Evolutionary conservation across 306 rosid species (phyloP), one percentile per base, ranked within the genome.

Genomic region (Coriaria nepalensis): DNA sequence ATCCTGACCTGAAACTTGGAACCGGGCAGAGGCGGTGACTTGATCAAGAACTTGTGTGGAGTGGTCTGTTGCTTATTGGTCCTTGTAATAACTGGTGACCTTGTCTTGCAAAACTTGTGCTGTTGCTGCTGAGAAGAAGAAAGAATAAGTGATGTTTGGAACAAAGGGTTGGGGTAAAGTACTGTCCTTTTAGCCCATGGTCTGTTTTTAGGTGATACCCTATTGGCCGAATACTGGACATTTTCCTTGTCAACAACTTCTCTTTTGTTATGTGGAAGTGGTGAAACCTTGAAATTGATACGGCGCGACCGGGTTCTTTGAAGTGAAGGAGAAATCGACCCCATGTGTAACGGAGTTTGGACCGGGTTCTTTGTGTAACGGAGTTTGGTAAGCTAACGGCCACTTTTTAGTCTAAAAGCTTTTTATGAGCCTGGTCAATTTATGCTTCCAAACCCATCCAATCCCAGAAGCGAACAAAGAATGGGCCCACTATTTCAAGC

Each of bases 131-230:
- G 29, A 20, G 29, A 20, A 20, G 29, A 20, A 20, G 78, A 12
- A 37, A 63, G 51, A 43, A n/a, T n/a, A n/a, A 72, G 56, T 0
- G 75, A 57, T 9, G 95, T 66, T n/a, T 57, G 50, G 74, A 82
- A 90, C 68, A 90, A 64, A 65, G 98, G 95, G 63, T 90, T 90
- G 11, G 98, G 98, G 56, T 85, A 90, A n/a, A 90, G 72, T 5
- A 85, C 94, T 32, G 96, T 45, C 56, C 81, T 90, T 42, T 67
- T 90, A 11, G 78, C 78, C 98, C 96, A 90, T 36, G 94, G 94
- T 35, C 58, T 85, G 55, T 82, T 78, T 66, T 72, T 81, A 0
- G 98, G 87, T 0, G 96, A 90, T 12, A 90, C 93, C 53, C 94
- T 74, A 47, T 90, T 90, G 4, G 96, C 94, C 46, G 65, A 2